phyloP scores from a whole-genome alignment of 1,284 basidiomycete genomes.

The Trametes versicolor region DNA sequence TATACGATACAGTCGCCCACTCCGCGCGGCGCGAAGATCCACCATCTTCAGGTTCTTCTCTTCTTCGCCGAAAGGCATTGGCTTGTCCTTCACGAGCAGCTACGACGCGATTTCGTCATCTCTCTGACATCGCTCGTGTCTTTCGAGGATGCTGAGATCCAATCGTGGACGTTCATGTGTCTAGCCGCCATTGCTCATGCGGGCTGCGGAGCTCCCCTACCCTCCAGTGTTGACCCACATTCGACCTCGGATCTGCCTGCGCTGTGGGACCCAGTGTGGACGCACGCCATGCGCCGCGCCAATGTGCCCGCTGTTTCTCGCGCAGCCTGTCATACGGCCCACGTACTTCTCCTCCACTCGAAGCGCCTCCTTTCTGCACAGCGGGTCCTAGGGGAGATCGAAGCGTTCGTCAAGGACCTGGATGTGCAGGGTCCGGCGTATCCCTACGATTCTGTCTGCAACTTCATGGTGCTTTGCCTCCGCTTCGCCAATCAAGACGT shows the following conservation, averaged over 20 bases:
- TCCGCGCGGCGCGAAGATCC: slow-evolving; percentile 50
- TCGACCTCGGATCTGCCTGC: slow-evolving; percentile 34
- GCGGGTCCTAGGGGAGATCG: slow-evolving; percentile 73
- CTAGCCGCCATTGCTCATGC: slow-evolving; percentile 74
- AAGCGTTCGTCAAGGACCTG: slow-evolving; percentile 79
- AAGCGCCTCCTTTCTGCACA: slow-evolving; percentile 61
- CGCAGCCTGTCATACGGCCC: slow-evolving; percentile 83
- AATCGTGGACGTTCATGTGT: slow-evolving; percentile 87
- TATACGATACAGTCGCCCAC: slow-evolving; percentile 54
- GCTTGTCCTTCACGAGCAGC: slow-evolving; percentile 62
- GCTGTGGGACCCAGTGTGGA: slow-evolving; percentile 85
- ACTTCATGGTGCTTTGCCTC: slow-evolving; percentile 76
- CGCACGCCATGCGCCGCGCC: slow-evolving; percentile 79
- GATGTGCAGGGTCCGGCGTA: slow-evolving; percentile 88
- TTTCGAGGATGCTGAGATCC: slow-evolving; percentile 70
- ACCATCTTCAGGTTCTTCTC: slow-evolving; percentile 82
- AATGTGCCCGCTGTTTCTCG: slow-evolving; percentile 75
- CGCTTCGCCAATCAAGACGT: slow-evolving; percentile 80
- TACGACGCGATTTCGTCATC: slow-evolving; percentile 64
- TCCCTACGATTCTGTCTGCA: slow-evolving; percentile 88
- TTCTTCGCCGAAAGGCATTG: slow-evolving; percentile 87
- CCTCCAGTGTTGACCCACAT: slow-evolving; percentile 25
- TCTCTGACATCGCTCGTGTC: slow-evolving; percentile 69
- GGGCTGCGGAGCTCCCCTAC: slow-evolving; percentile 41
- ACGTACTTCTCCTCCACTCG: slow-evolving; percentile 59